Base-by-base conservation (phyloP, 441 rosid species). In the Corymbia citriodora region DNA sequence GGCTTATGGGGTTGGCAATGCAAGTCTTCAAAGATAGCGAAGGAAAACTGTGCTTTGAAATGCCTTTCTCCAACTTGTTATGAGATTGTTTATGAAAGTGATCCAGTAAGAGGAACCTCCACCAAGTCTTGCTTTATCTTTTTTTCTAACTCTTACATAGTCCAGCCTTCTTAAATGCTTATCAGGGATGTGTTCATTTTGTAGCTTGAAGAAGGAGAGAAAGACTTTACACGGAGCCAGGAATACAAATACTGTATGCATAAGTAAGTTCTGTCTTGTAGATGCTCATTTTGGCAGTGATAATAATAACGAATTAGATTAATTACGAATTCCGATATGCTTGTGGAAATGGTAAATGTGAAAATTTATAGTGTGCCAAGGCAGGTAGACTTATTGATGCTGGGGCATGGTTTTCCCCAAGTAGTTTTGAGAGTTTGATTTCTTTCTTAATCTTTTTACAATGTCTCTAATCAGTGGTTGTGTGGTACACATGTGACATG, bases 141-240 rank as follows among this genome's bases (percentile, higher is more conserved):
- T 79, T 45, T 21, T 45, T 79, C 6, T 11, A 79, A 23, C 11
- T 2, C 52, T 45, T 79, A 15, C 10, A 17, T 33, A 40, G 23
- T 27, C 70, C 87, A 48, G 68, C 31, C 87, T 36, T 88, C 31
- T 85, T 14, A 54, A 25, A 48, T 87, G 52, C 81, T 55, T 88
- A 90, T 13, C 25, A 89, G 88, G 83, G 23, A 74, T 59, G 87
- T 57, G 82, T 90, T 90, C 90, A 16, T 36, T 59, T 8, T 91
- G 91, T 91, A 97, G 99, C 99, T 97, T 91, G 99, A 97, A 94
- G 99, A 97, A 92, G 98, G 99, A 17, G 99, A 97, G 92, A 97
- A 96, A 88, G 97, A 97, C 94, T 92, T 93, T 91, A 72, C 92
- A 88, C 92, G 99, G 91, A 92, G 97, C 93, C 99, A 97, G 93